Evolutionary conservation across 768 basidiomycete species (phyloP).

Genomic region (Tylopilus felleus): DNA sequence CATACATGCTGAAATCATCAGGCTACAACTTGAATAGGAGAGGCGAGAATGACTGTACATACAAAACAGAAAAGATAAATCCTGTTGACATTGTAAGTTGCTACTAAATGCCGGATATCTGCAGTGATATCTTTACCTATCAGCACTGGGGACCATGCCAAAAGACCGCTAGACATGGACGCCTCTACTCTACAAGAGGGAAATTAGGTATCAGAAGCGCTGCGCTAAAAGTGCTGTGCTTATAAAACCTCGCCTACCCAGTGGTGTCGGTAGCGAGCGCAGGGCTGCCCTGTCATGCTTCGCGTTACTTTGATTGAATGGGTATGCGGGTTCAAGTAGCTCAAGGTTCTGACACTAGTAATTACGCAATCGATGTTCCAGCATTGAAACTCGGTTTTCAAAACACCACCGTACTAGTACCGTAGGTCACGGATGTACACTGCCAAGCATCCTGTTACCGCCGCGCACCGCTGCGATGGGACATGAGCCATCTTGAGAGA

Average conservation of each 20-base stretch:
- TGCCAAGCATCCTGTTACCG: too few species aligned
- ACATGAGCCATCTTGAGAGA: too few species aligned
- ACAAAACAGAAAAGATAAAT: constrained; percentile 2
- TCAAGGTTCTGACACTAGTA: not conserved
- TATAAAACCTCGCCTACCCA: not conserved
- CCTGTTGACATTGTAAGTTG: not conserved
- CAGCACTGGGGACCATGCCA: constrained; percentile 7
- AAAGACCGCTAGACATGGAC: not conserved
- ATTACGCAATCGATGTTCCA: not conserved
- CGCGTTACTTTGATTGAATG: too few species aligned
- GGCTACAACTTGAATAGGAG: not conserved
- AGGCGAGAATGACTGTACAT: not conserved
- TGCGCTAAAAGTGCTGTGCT: not conserved
- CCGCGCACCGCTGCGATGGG: too few species aligned
- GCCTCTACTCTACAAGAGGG: too few species aligned
- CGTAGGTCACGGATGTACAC: too few species aligned
- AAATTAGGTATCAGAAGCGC: not conserved
- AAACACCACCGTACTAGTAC: too few species aligned
- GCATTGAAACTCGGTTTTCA: too few species aligned
- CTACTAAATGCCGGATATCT: not conserved
- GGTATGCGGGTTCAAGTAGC: too few species aligned
- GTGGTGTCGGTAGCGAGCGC: not conserved
- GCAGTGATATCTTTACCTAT: constrained; percentile 1
- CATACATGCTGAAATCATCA: constrained; percentile 10
- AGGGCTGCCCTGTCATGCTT: too few species aligned